Base-by-base conservation (phyloP, 202 grass and related monocot genomes). In the Zoysia matrella region DNA sequence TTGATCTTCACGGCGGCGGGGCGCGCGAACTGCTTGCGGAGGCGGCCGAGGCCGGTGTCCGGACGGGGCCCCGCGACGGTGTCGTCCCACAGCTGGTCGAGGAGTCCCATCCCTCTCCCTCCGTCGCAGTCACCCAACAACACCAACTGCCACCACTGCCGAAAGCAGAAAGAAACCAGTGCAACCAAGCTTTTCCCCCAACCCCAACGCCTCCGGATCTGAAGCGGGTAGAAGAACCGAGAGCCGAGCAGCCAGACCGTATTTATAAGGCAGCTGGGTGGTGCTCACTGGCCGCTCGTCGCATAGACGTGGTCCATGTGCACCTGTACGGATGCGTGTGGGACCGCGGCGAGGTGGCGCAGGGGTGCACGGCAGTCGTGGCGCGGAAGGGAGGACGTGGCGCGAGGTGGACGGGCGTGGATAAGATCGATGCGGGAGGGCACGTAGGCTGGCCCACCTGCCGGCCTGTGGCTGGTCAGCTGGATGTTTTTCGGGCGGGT, bases 61-160 rank as follows among this genome's bases (percentile, higher is more conserved):
- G 95, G 95, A 56, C 84, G 92, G 11, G 95, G 95, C 0, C 95
- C 95, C 43, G 95, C 95, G 60, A 98, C 92, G 60, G 92, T 98
- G 79, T 98, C 95, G 69, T 98, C 95, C 95, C 95, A 98, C 18
- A 98, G 92, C 83, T 98, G 83, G 82, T 94, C 92, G 12, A 98
- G 92, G 72, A 98, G 95, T 1, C 92, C 92, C 95, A 98, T 94
- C 13, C 55, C 80, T 42, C 79, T 77, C 68, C 52, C 30, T 36
- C 30, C 30, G 64, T 30, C 64, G 44, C 60, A 74, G 52, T 68
- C 51, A 76, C 71, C n/a, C 9, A 68, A 44, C 40, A 36, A 36
- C 30, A 36, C 30, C 30, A 36, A 36, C 30, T n/a, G 69, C 52
- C 78, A 47, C 81, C 30, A 36, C 30, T 36, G 30, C 30, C 30